phyloP scores from a whole-genome alignment of 306 rosid species.

The Canavalia ensiformis region DNA sequence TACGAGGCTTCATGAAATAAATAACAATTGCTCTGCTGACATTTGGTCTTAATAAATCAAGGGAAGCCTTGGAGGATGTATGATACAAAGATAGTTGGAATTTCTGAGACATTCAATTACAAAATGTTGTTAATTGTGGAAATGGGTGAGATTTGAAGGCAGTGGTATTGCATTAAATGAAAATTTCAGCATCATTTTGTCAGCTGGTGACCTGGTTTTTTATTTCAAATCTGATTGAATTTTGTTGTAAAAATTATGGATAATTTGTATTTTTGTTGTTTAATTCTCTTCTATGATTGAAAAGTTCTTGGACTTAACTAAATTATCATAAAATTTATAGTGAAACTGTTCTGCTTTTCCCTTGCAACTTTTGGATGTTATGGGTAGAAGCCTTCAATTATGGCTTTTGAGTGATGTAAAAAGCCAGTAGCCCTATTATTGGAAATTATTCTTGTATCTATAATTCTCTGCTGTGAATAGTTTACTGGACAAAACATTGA shows the following conservation, averaged over 20 bases:
- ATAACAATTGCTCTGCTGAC: constrained; percentile 8
- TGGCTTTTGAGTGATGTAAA: constrained; percentile 29
- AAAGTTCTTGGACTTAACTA: constrained; percentile 26
- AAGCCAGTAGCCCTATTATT: background rate
- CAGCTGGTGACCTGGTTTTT: constrained; percentile 22
- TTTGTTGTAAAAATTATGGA: constrained; percentile 13
- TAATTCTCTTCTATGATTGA: constrained; percentile 16
- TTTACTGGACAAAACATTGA: constrained; percentile 33
- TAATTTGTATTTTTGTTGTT: constrained; percentile 3
- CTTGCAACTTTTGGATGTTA: constrained; percentile 23
- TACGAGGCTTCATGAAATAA: background rate
- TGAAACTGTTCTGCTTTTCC: background rate
- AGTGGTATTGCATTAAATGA: background rate
- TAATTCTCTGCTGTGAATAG: constrained; percentile 38
- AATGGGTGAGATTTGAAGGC: background rate
- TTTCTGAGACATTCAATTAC: constrained; percentile 4
- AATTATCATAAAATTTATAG: background rate
- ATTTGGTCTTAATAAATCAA: constrained; percentile 32
- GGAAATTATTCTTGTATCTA: constrained; percentile 20
- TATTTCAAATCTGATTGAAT: background rate
- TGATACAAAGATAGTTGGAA: constrained; percentile 3
- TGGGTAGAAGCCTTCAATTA: constrained; percentile 14
- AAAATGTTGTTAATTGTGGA: constrained; percentile 22
- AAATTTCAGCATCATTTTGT: constrained; percentile 6
- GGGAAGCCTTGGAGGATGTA: constrained; percentile 3